Evolutionary conservation across 163 green algal genomes (phyloP).

Genomic region (Chlamydomonas reinhardtii): DNA sequence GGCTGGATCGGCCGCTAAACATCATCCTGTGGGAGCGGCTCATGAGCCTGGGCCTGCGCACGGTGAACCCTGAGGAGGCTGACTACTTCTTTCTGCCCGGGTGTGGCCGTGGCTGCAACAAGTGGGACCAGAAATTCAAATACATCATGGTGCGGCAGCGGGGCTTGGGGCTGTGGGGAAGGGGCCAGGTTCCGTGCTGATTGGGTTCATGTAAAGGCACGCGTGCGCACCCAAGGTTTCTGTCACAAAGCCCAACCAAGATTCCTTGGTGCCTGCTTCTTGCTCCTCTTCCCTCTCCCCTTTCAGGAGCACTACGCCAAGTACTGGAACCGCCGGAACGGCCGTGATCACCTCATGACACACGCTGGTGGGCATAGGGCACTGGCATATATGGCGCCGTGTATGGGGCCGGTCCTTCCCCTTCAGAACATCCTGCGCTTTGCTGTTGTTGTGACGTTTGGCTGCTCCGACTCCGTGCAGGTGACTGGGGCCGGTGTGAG

Average conservation of each 20-base stretch:
- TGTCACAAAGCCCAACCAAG: no score
- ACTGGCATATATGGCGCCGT: no score
- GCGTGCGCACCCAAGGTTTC: no score
- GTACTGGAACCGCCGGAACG: constrained; percentile 14
- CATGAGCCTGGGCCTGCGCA: constrained; percentile 8
- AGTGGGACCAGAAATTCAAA: constrained; percentile 34
- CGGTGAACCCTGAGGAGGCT: constrained; percentile 8
- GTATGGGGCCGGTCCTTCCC: no score
- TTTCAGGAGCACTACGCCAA: constrained; percentile 19
- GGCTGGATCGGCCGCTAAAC: constrained; percentile 44
- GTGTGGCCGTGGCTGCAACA: constrained; percentile 23
- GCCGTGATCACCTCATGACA: constrained; percentile 40
- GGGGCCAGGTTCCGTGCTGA: no score
- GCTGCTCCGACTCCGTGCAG: neutral
- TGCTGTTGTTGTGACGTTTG: no score
- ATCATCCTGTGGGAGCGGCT: constrained; percentile 50
- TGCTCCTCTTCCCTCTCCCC: no score
- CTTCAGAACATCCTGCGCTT: no score
- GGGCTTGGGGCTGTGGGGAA: neutral
- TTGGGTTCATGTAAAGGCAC: no score
- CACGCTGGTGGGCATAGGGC: constrained; percentile 11
- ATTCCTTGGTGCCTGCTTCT: neutral
- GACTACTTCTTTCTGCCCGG: constrained; percentile 48
- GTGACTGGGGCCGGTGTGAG: constrained; percentile 46
- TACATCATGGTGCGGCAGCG: constrained; percentile 23